Conservation (phyloP, 495 filamentous ascomycete species). For the Penicillium samsonianum region DNA sequence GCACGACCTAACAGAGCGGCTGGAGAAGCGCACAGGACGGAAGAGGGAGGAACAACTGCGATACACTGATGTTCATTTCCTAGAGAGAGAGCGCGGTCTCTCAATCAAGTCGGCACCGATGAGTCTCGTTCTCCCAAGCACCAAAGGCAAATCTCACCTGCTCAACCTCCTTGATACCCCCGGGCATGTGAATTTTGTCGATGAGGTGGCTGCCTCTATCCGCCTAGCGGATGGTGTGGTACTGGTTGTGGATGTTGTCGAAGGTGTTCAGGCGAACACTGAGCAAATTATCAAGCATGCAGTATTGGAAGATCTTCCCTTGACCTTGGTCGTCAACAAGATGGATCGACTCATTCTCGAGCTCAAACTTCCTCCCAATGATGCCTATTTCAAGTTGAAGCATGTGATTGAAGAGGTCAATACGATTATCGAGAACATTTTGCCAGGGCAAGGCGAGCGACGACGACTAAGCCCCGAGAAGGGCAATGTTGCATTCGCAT, state of each 20-base stretch:
- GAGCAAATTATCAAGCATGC: conserved; percentile 97
- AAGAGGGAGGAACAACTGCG: conserved; percentile 87
- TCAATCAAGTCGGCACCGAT: conserved; percentile 94
- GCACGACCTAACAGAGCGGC: conserved; percentile 75
- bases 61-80: conserved; percentile 87
- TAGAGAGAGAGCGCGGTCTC: conserved; percentile 88
- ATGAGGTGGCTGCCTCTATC: conserved; percentile 87
- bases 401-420: conserved; percentile 98
- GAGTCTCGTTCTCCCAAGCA: conserved; percentile 85
- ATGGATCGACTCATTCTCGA: conserved; percentile 95
- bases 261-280: conserved; percentile 94
- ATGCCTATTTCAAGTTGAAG: conserved; percentile 98
- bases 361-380: conserved; percentile 88
- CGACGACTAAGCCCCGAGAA: conserved; percentile 90
- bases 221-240: conserved; percentile 90
- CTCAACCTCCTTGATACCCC: conserved; percentile 95
- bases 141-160: conserved; percentile 92
- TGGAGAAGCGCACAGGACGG: conserved; percentile 77
- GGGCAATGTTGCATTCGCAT: conserved; percentile 94
- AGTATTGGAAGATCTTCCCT: conserved; percentile 82
- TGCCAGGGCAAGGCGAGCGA: conserved; percentile 79
- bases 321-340: conserved; percentile 93
- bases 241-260: conserved; percentile 94
- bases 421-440: conserved; percentile 83
- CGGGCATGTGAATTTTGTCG: conserved; percentile 96